Evolutionary conservation across 805 yeast species (phyloP).

Genomic region (Saccharomycopsis sp.): DNA sequence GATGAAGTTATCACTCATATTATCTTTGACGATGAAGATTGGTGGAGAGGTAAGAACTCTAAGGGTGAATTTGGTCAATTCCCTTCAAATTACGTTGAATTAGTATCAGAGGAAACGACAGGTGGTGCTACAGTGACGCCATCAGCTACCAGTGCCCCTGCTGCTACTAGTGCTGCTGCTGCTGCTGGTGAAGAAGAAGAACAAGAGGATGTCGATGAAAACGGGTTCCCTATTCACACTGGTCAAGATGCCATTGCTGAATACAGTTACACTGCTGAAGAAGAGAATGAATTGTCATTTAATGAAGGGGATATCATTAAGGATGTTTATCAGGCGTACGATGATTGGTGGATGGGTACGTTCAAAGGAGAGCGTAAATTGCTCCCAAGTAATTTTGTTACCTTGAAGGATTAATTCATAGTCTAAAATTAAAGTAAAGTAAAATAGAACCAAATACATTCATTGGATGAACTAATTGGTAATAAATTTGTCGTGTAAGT

Average conservation of each 20-base stretch:
- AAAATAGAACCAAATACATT: too few relatives aligned
- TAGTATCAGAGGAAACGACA: slow-evolving; percentile 47
- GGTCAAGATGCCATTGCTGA: slow-evolving; percentile 54
- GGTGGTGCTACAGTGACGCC: neutral
- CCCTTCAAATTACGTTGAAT: slow-evolving; percentile 47
- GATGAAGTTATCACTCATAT: slow-evolving; percentile 63
- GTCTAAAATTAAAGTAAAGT: too few relatives aligned
- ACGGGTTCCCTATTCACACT: slow-evolving; percentile 24
- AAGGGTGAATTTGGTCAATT: slow-evolving; percentile 38
- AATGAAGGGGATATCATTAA: slow-evolving; percentile 75
- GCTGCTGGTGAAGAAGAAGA: slow-evolving; percentile 24
- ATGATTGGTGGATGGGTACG: slow-evolving; percentile 96
- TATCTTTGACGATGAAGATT: slow-evolving; percentile 45
- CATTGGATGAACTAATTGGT: too few relatives aligned
- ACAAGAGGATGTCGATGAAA: slow-evolving; percentile 23
- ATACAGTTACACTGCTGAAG: slow-evolving; percentile 82
- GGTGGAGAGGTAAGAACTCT: slow-evolving; percentile 43
- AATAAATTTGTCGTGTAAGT: too few relatives aligned
- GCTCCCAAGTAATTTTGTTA: slow-evolving; percentile 88
- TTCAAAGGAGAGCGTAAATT: slow-evolving; percentile 72
- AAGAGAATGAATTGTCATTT: slow-evolving; percentile 85
- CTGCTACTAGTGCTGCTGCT: slow-evolving; percentile 26
- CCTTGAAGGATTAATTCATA: too few relatives aligned
- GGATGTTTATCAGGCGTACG: slow-evolving; percentile 83
- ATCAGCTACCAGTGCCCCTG: slow-evolving; percentile 18